Evolutionary conservation across 2,329 filamentous ascomycete species (phyloP).

Genomic region (Diaporthe ilicicola): DNA sequence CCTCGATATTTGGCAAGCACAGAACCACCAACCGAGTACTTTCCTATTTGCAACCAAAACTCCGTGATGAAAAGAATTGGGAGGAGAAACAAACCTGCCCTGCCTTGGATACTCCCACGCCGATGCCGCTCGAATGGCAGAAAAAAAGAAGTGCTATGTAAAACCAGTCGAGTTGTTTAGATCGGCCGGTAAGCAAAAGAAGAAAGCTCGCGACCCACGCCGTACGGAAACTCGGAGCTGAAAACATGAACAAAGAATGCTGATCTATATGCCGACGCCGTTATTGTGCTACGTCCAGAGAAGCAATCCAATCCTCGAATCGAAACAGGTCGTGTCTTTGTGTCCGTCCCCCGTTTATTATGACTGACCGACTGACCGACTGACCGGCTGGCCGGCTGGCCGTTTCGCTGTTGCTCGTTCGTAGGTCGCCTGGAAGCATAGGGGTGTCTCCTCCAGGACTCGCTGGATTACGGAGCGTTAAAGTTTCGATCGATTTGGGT

Average conservation of each 20-base stretch:
- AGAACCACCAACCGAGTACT: not conserved
- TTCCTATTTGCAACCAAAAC: not conserved
- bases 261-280: conserved; percentile 25
- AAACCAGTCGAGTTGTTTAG: not conserved
- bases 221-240: not conserved
- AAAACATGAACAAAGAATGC: conserved; percentile 3
- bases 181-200: not conserved
- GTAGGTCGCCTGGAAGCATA: not conserved
- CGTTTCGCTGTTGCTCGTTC: not conserved
- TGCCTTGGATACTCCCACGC: not conserved
- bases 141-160: not conserved
- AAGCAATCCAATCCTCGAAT: not conserved
- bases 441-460: too few relatives aligned
- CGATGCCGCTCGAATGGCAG: conserved; percentile 11
- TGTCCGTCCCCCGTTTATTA: not conserved
- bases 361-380: not conserved
- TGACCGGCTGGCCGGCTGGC: not conserved
- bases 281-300: conserved; percentile 12
- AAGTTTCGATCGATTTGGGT: not conserved
- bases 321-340: not conserved
- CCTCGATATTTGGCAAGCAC: not conserved
- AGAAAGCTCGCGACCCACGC: not conserved
- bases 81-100: not conserved
- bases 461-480: not conserved
- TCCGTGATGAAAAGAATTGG: not conserved